A percentile compares a stretch with the other conserved stretches of the same genome.
These are phyloP conservation scores for Ceratocystiopsis minuta DNA, from an alignment of 2,329 filamentous ascomycete species.

Conservation along the genomic window DNA sequence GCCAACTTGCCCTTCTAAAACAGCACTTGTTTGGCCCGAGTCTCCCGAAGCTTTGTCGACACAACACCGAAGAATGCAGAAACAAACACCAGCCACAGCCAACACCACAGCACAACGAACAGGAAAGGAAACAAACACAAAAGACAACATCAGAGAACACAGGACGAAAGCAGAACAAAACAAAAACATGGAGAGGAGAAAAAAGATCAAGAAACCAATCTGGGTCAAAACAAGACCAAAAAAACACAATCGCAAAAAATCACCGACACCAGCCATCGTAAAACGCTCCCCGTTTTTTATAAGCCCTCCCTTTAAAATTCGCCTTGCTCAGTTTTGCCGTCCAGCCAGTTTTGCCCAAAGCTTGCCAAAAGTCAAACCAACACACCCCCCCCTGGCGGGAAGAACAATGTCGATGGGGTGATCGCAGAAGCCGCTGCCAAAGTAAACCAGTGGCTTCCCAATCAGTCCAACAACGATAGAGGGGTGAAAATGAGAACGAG, in stretches of 20 bases:
- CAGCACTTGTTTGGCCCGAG: too few relatives aligned
- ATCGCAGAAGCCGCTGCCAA: conserved; percentile 1
- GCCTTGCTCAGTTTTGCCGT: conserved; percentile 9
- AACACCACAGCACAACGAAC: too few relatives aligned
- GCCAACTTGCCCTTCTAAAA: background rate
- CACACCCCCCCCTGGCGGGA: conserved; percentile 1
- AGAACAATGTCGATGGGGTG: conserved; percentile 1
- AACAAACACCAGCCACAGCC: too few relatives aligned
- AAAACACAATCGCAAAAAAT: conserved; percentile 4
- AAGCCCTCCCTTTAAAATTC: conserved; percentile 6
- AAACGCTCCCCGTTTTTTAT: conserved; percentile 7
- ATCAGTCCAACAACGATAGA: too few relatives aligned
- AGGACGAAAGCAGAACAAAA: background rate
- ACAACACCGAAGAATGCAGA: background rate
- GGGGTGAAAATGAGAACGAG: background rate
- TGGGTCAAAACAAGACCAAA: conserved; percentile 4
- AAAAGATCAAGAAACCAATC: conserved; percentile 6
- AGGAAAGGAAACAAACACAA: background rate
- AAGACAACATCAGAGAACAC: too few relatives aligned
- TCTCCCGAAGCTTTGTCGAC: too few relatives aligned
- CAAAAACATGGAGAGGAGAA: background rate
- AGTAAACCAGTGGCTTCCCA: background rate
- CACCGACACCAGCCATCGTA: conserved; percentile 10
- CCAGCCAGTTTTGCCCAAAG: conserved; percentile 8
- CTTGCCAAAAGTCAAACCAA: conserved; percentile 7